phyloP scores from a whole-genome alignment of 495 filamentous ascomycete species.

The Haplographium delicatum region DNA sequence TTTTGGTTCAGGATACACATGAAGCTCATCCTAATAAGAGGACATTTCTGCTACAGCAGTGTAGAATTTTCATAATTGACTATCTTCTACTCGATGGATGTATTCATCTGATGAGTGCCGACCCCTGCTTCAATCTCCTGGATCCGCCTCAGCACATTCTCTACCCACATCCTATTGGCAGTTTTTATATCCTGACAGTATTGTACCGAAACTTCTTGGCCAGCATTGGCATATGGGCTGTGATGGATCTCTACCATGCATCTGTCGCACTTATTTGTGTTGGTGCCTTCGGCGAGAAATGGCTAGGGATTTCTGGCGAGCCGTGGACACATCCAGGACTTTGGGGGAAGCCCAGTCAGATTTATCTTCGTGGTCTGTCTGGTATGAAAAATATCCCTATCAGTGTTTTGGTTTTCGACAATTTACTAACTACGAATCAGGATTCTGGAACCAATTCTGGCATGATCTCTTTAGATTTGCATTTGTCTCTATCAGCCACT shows the following conservation, averaged over 20 bases:
- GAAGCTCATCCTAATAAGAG: too few relatives aligned
- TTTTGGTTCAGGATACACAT: neutral
- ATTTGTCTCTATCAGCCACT: neutral
- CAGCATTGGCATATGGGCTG: neutral
- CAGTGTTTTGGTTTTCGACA: neutral
- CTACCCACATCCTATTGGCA: neutral
- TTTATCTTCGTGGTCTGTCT: neutral
- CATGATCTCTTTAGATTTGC: constrained; percentile 6
- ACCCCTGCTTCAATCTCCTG: neutral
- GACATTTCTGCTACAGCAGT: neutral
- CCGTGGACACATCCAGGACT: constrained; percentile 1
- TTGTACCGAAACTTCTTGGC: neutral
- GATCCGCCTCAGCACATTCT: neutral
- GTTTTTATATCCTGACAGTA: neutral
- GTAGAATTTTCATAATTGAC: neutral
- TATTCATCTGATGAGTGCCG: neutral
- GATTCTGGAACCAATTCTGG: constrained; percentile 6
- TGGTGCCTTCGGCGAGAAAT: neutral
- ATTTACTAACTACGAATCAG: neutral
- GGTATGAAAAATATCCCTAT: neutral
- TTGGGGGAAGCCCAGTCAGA: neutral
- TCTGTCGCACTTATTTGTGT: neutral
- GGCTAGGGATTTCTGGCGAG: constrained; percentile 3
- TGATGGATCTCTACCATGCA: constrained; percentile 1
- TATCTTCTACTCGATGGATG: neutral